Conservation (phyloP, 768 basidiomycete genomes). For the Boletellus sp. region DNA sequence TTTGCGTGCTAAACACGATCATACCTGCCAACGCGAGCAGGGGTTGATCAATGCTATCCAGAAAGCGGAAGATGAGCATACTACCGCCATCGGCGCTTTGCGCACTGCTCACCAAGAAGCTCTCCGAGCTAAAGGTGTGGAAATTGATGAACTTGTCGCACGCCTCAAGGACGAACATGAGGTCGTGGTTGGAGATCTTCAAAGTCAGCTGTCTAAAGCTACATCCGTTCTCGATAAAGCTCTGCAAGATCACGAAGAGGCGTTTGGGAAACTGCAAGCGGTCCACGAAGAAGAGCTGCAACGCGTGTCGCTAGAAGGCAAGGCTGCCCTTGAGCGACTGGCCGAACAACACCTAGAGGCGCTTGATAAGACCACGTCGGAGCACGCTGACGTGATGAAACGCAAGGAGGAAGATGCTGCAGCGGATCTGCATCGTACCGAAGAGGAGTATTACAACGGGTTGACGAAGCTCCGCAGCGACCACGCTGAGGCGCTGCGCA, state of each 20-base stretch:
- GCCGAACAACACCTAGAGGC: conserved; percentile 53
- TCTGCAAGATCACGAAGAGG: conserved; percentile 55
- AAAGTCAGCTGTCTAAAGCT: conserved; percentile 43
- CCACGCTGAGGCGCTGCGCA: conserved; percentile 63
- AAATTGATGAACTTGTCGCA: conserved; percentile 40
- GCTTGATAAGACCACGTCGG: conserved; percentile 44
- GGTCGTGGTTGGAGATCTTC: conserved; percentile 35
- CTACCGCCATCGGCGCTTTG: conserved; percentile 45
- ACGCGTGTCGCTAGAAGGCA: conserved; percentile 52
- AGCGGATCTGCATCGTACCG: conserved; percentile 58
- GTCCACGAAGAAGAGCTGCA: conserved; percentile 55
- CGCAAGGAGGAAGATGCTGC: conserved; percentile 59
- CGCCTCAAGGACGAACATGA: conserved; percentile 51
- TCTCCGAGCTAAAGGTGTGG: conserved; percentile 39
- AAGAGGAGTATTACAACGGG: conserved; percentile 80
- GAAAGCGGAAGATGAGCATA: conserved; percentile 48
- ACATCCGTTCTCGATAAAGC: conserved; percentile 42
- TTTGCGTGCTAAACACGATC: conserved; percentile 57
- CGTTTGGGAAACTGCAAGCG: conserved; percentile 53
- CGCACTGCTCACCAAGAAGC: conserved; percentile 43
- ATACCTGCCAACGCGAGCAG: conserved; percentile 53
- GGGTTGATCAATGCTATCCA: conserved; percentile 50
- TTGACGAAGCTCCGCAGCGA: conserved; percentile 72
- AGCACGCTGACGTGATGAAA: conserved; percentile 55
- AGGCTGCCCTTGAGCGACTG: conserved; percentile 43